Percentiles rank a stretch among this genome's conserved stretches.
These are phyloP conservation scores for Sungouiella thailandica DNA, from an alignment of 805 yeast species.

Conservation along the genomic window DNA sequence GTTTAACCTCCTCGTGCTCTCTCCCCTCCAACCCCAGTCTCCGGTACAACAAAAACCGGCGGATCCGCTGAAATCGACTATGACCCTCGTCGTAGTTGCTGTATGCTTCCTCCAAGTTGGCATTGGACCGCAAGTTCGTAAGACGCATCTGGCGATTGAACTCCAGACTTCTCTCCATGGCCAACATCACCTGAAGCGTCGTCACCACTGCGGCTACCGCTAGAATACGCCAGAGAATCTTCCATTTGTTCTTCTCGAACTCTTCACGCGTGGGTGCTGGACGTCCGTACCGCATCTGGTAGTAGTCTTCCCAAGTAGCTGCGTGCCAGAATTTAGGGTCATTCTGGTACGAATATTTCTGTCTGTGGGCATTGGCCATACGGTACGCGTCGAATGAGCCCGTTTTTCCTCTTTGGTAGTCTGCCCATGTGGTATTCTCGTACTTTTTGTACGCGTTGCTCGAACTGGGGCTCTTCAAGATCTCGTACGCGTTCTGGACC, in stretches of 20 bases:
- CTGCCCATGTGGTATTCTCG: slow-evolving; percentile 25
- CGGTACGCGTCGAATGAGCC: slow-evolving; percentile 30
- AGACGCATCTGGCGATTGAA: slow-evolving; percentile 16
- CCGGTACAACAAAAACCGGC: slow-evolving; percentile 29
- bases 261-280: slow-evolving; percentile 38
- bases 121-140: slow-evolving; percentile 25
- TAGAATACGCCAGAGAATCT: slow-evolving; percentile 36
- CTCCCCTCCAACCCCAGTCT: slow-evolving; percentile 21
- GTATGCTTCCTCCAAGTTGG: slow-evolving; percentile 23
- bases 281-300: slow-evolving; percentile 36
- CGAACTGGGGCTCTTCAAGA: slow-evolving; percentile 51
- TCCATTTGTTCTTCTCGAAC: slow-evolving; percentile 39
- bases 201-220: slow-evolving; percentile 33
- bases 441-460: slow-evolving; percentile 26
- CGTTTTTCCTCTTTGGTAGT: slow-evolving; percentile 17
- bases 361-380: slow-evolving; percentile 36
- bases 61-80: slow-evolving; percentile 26
- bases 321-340: slow-evolving; percentile 54
- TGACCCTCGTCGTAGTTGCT: slow-evolving; percentile 25
- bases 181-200: slow-evolving; percentile 37
- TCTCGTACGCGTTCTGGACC: slow-evolving; percentile 35
- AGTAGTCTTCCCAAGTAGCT: slow-evolving; percentile 61
- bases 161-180: slow-evolving; percentile 35
- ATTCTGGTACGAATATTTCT: slow-evolving; percentile 23
- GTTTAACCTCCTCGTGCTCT: slow-evolving; percentile 12